Evolutionary conservation across 2,329 filamentous ascomycete genomes (phyloP).

Genomic region (Aspergillus sp.): DNA sequence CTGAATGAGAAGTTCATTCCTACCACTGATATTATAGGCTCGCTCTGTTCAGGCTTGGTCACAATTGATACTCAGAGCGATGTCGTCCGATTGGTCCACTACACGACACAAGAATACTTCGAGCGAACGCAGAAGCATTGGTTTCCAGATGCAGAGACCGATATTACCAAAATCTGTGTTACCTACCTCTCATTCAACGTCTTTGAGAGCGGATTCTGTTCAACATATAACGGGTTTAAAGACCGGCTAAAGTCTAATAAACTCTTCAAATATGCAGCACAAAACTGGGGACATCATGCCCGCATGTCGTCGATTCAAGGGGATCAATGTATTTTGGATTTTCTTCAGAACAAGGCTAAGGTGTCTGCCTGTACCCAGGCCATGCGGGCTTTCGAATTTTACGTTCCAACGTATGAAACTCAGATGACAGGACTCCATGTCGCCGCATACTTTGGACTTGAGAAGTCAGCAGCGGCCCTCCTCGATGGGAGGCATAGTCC

Average conservation of each 20-base stretch:
- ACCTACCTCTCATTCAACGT: slow-evolving; percentile 21
- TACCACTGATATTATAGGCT: slow-evolving; percentile 20
- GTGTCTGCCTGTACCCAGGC: background rate
- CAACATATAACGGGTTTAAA: background rate
- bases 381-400: background rate
- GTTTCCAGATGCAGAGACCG: slow-evolving; percentile 14
- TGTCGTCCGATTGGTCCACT: slow-evolving; percentile 33
- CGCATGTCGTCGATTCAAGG: background rate
- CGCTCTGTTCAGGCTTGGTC: slow-evolving; percentile 33
- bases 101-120: slow-evolving; percentile 34
- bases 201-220: slow-evolving; percentile 9
- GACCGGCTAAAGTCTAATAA: background rate
- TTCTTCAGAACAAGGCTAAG: slow-evolving; percentile 1
- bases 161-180: slow-evolving; percentile 17
- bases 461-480: background rate
- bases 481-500: background rate
- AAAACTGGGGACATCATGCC: slow-evolving; percentile 16
- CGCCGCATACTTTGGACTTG: slow-evolving; percentile 4
- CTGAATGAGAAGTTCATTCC: slow-evolving; percentile 38
- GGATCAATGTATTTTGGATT: background rate
- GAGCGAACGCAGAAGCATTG: slow-evolving; percentile 7
- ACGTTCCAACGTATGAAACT: background rate
- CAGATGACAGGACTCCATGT: slow-evolving; percentile 2
- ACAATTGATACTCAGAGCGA: slow-evolving; percentile 27
- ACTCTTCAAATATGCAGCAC: slow-evolving; percentile 13